phyloP scores from a whole-genome alignment of 2,329 filamentous ascomycete species.

The Ascochyta clinopodiicola region DNA sequence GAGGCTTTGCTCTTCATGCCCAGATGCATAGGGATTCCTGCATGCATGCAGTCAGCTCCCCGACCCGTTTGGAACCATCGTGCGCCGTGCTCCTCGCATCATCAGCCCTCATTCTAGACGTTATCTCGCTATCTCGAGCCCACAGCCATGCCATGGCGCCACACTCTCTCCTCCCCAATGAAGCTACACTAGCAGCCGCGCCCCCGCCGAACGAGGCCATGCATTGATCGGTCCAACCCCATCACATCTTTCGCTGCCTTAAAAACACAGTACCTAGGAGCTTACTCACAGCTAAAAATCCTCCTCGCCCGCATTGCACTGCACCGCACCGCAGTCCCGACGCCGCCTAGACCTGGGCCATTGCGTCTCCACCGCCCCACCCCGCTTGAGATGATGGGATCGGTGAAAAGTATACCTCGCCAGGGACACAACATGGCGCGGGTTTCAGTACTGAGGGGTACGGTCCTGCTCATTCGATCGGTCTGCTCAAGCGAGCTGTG shows the following conservation, averaged over 20 bases:
- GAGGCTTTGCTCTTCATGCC: constrained; percentile 6
- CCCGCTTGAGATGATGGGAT: constrained; percentile 10
- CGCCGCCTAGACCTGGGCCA: background rate
- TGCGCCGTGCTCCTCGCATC: background rate
- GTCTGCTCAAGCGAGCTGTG: background rate
- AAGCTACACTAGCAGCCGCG: background rate
- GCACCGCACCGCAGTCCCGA: constrained; percentile 7
- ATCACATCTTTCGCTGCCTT: constrained; percentile 1
- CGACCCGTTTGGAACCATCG: background rate
- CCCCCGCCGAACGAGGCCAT: background rate
- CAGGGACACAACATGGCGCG: constrained; percentile 4
- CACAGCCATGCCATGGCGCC: background rate
- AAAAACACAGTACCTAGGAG: background rate
- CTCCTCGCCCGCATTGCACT: too few species aligned
- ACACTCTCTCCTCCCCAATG: background rate
- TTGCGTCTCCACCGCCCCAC: constrained; percentile 16
- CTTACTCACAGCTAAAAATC: too few species aligned
- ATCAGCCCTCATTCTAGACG: background rate
- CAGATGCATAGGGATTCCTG: background rate
- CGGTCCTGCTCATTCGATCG: background rate
- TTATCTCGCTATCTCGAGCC: background rate
- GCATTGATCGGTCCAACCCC: constrained; percentile 15
- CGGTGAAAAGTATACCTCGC: constrained; percentile 8
- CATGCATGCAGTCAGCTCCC: constrained; percentile 14
- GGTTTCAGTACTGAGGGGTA: constrained; percentile 9